Evolutionary conservation across 805 yeast genomes (phyloP), one percentile per base, ranked within the genome.

Genomic region (Suhomyces pyralidae): DNA sequence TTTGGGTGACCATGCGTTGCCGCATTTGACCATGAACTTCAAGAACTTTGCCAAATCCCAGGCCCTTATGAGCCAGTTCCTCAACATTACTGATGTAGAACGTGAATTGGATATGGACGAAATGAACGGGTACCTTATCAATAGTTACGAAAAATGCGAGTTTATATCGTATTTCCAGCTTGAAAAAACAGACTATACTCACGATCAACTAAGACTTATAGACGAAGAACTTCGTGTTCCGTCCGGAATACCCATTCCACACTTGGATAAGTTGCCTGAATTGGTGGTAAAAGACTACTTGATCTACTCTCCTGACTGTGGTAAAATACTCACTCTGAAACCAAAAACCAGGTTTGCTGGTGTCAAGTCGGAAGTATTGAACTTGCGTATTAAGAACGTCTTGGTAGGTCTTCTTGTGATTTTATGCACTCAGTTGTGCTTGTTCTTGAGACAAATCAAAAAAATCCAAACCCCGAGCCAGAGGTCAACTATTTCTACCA

Each of bases 271-370:
- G 1, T 63, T 85, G 5, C 97, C 97, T 0, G 61, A 67, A 0
- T 57, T 92, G 15, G 70, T 70, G 30, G 61, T 92, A 8, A 65
- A 78, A 2, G 68, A 78, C 9, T 90, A 86, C 6, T 56, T 90
- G 12, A 54, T 90, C 17, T 91, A 88, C 62, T 90, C 97, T 0
- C 97, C 97, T 0, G 96, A 92, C 64, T 92, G 98, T 73, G 96
- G 92, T 0, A 62, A 86, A 2, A 64, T 80, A 2, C 55, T 89
- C 4, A 65, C 55, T 12, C 34, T 38, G 30, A 60, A 58, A 25
- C 58, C 60, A 7, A 55, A 53, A 5, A 49, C 51, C 3, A 52
- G 52, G 3, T 58, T 73, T 32, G 51, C 69, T 5, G 97, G 97
- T 1, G 69, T 79, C n/a, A 81, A 84, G 55, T 67, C 72, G 48